These are phyloP conservation scores for Rhizomucor pusillus DNA, from an alignment of 371 early-diverging fungal species.

Conservation along the genomic window DNA sequence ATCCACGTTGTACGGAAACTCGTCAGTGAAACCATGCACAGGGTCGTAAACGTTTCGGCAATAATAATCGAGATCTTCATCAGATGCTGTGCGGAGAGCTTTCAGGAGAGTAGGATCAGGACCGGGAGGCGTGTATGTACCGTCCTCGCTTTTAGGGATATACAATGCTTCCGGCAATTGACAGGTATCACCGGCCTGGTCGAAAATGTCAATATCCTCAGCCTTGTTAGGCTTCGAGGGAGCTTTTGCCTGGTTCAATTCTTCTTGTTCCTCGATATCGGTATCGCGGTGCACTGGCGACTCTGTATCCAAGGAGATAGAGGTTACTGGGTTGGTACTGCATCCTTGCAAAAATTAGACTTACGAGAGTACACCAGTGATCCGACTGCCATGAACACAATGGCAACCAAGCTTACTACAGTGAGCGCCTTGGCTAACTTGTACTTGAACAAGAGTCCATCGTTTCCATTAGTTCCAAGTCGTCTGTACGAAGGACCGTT, in stretches of 20 bases:
- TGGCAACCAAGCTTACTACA: slow-evolving; percentile 17
- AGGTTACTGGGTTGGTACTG: too few relatives aligned
- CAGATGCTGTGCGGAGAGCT: slow-evolving; percentile 12
- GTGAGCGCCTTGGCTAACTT: slow-evolving; percentile 27
- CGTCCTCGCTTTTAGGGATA: slow-evolving; percentile 25
- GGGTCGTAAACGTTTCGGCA: slow-evolving; percentile 22
- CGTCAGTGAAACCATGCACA: slow-evolving; percentile 13
- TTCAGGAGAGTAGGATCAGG: slow-evolving; percentile 23
- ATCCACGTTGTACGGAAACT: slow-evolving; percentile 13
- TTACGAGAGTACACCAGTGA: slow-evolving; percentile 25
- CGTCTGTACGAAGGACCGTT: slow-evolving; percentile 14
- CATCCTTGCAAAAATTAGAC: neutral
- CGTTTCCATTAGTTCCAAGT: slow-evolving; percentile 11
- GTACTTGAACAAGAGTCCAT: slow-evolving; percentile 20
- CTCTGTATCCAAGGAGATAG: too few relatives aligned
- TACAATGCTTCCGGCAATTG: slow-evolving; percentile 16
- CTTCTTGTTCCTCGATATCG: too few relatives aligned
- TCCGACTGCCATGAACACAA: slow-evolving; percentile 22
- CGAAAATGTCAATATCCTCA: neutral
- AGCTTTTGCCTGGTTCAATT: too few relatives aligned
- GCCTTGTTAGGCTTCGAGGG: neutral
- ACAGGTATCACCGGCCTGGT: slow-evolving; percentile 4
- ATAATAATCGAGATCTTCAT: slow-evolving; percentile 19
- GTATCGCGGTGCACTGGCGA: too few relatives aligned
- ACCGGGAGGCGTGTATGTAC: slow-evolving; percentile 29